Base-by-base conservation (phyloP, 2,329 filamentous ascomycete species). In the Magnaporthales sp. region DNA sequence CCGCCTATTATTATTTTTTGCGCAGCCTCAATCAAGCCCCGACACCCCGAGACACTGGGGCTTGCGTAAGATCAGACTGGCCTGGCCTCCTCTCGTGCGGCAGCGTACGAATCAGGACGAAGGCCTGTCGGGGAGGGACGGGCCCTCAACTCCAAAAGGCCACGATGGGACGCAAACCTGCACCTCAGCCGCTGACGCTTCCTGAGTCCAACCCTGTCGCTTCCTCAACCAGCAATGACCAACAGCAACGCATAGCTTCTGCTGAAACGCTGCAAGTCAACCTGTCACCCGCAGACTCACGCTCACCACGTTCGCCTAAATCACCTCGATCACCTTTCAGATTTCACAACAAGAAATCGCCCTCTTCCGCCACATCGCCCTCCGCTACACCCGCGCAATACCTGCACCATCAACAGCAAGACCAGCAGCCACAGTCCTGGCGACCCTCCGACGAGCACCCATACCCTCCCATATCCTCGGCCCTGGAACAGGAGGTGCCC, bases 121-220 rank as follows among this genome's bases (percentile, higher is more conserved):
- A 32, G 54, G 56, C 56, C 54, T 32, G 64, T 22, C 62, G 51
- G 61, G 56, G 38, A 19, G 27, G 46, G 29, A 19, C 22, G 56
- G 64, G 56, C 64, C 54, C n/a, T 31, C 29, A 26, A 62, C 56
- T 60, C 26, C 27, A 31, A 54, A 67, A 24, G 54, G 62, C 62
- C 69, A 77, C 68, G 70, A 86, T 86, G 84, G 83, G 80, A 78
- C 84, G 84, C 75, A 87, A 85, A 77, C 77, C 81, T 73, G 83
- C 80, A 77, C 84, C 84, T 71, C 81, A 86, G 79, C 84, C 84
- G 77, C 80, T 86, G 77, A 77, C 80, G 74, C 79, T 86, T 76
- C 78, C 79, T 72, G 79, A 79, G 67, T 69, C 73, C 69, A 71
- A 76, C 69, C 71, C 72, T 64, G 62, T 27, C 38, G 38, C 63